Evolutionary conservation across 805 yeast genomes (phyloP).

Genomic region (Suhomyces tanzawaensis): DNA sequence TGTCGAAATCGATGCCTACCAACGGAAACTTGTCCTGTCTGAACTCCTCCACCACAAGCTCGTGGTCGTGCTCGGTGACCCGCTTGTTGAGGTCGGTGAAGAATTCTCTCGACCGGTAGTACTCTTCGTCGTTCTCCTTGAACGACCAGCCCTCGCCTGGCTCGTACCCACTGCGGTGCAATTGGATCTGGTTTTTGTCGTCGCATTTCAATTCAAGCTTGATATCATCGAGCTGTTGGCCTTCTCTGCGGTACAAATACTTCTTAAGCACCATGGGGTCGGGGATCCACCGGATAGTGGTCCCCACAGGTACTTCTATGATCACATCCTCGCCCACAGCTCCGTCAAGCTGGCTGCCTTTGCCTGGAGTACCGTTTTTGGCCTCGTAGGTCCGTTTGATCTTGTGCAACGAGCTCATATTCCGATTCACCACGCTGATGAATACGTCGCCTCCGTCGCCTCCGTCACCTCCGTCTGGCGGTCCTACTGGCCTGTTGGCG

Average conservation of each 20-base stretch:
- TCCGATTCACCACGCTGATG: constrained; percentile 68
- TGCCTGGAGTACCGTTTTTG: constrained; percentile 68
- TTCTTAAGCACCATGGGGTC: constrained; percentile 52
- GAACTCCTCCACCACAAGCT: constrained; percentile 55
- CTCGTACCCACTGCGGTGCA: constrained; percentile 57
- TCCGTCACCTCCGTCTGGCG: constrained; percentile 99
- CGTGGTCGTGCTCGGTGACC: constrained; percentile 64
- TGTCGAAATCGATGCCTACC: constrained; percentile 71
- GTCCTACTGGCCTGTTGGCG: constrained; percentile 81
- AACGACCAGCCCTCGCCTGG: constrained; percentile 90
- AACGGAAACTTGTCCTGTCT: constrained; percentile 70
- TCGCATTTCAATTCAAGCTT: constrained; percentile 33
- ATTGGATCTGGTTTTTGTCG: constrained; percentile 44
- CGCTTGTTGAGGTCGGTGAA: constrained; percentile 62
- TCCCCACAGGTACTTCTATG: constrained; percentile 89
- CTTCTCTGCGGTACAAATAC: constrained; percentile 16
- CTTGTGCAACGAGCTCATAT: constrained; percentile 68
- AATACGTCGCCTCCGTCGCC: constrained; percentile 89
- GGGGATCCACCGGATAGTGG: constrained; percentile 81
- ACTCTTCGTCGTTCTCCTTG: constrained; percentile 71
- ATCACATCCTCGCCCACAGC: constrained; percentile 74
- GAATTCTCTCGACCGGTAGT: constrained; percentile 62
- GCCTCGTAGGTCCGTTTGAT: constrained; percentile 69
- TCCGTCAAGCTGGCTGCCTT: constrained; percentile 81
- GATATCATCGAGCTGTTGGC: constrained; percentile 19